Evolutionary conservation across 208 protist genomes (phyloP).

Genomic region (Leishmania arabica): DNA sequence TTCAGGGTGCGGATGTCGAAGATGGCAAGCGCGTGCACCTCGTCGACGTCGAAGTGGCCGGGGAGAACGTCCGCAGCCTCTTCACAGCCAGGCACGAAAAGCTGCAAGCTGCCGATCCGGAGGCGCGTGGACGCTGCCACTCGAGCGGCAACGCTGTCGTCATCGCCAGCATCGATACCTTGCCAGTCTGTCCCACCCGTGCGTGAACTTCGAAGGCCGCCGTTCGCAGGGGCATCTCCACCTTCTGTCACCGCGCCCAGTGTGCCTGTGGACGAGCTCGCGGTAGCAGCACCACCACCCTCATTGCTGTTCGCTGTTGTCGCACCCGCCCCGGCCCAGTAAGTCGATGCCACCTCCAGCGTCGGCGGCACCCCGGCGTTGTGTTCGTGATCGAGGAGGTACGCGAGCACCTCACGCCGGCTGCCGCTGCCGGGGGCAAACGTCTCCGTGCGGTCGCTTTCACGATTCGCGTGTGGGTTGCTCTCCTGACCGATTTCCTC

Average conservation of each 20-base stretch:
- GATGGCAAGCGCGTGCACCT: conserved; percentile 70
- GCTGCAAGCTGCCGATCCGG: conserved; percentile 58
- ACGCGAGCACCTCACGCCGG: conserved; percentile 70
- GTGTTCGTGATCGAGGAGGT: conserved; percentile 61
- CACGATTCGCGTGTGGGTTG: conserved; percentile 61
- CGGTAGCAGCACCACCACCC: background rate
- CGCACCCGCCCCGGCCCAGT: background rate
- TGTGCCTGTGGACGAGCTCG: background rate
- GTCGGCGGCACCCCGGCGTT: conserved; percentile 70
- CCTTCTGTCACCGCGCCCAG: background rate
- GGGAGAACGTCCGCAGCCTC: conserved; percentile 69
- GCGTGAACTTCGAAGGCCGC: background rate
- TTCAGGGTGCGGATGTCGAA: conserved; percentile 83
- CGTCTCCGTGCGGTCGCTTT: conserved; percentile 40
- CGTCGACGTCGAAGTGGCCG: conserved; percentile 54
- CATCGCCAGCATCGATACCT: background rate
- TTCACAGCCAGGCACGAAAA: conserved; percentile 51
- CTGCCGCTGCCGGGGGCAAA: conserved; percentile 71
- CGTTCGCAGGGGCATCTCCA: background rate
- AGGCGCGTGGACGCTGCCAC: background rate
- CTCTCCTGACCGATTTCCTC: conserved; percentile 59
- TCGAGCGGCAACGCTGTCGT: background rate
- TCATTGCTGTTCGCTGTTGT: background rate
- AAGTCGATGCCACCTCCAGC: conserved; percentile 44
- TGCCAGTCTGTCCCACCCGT: background rate